phyloP scores from a whole-genome alignment of 1,284 basidiomycete genomes.

The Malassezia cuniculi region DNA sequence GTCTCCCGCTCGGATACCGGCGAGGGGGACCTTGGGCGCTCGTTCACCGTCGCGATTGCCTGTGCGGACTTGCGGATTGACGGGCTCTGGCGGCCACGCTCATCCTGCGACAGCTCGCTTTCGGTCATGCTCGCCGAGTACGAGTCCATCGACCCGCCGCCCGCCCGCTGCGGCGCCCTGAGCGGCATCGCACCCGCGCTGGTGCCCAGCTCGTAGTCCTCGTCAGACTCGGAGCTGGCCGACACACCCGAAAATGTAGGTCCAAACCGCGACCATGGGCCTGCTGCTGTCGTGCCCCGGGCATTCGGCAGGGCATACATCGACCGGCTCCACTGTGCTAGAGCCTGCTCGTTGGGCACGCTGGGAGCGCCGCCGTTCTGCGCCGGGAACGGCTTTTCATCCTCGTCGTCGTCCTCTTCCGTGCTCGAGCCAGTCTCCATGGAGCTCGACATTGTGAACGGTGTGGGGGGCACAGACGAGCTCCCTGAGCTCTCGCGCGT shows the following conservation, averaged over 20 bases:
- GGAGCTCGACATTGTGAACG: constrained; percentile 3
- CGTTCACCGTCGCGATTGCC: constrained; percentile 10
- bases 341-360: constrained; percentile 10
- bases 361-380: background rate
- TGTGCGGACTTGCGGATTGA: constrained; percentile 30
- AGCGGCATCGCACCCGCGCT: background rate
- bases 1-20: background rate
- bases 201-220: background rate
- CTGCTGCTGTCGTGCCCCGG: background rate
- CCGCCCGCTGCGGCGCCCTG: background rate
- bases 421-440: constrained; percentile 15
- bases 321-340: constrained; percentile 13
- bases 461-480: background rate
- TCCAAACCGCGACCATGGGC: constrained; percentile 4
- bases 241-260: constrained; percentile 12
- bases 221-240: constrained; percentile 13
- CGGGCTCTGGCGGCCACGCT: constrained; percentile 21
- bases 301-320: constrained; percentile 1
- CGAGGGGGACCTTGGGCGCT: background rate
- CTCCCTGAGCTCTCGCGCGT: too few species aligned
- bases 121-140: constrained; percentile 14
- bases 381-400: constrained; percentile 9
- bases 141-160: background rate
- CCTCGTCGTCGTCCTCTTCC: constrained; percentile 15
- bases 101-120: constrained; percentile 11